Evolutionary conservation across 2,329 filamentous ascomycete species (phyloP), one percentile per base, ranked within the genome.

Genomic region (Sclerotinia trifoliorum): DNA sequence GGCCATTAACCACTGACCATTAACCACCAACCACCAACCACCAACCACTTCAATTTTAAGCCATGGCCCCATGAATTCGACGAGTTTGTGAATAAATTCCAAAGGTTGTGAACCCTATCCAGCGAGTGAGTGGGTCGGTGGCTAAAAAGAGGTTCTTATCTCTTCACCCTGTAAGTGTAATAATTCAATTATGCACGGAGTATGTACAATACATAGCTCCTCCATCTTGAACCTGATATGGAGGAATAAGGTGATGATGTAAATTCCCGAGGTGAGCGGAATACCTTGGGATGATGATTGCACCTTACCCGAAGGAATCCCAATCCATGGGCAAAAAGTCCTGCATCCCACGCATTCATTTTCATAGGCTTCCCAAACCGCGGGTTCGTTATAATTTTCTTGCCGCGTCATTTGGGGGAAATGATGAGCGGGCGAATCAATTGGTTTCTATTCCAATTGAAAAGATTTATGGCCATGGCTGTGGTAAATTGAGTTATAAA

Each of bases 61-160:
- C 44, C 44, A 42, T 42, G 39, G 39, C 35, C 35, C 39, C 39
- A n/a, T 61, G 6, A 48, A 48, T 42, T 35, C 13, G 57, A 60
- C n/a, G 3, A 57, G 24, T n/a, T 26, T 39, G 5, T 42, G 6
- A 39, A 39, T 39, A 39, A 39, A 39, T 39, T 39, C 0, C 13
- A n/a, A 55, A 35, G 10, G 29, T 48, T 61, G 6, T 35, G 35
- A 48, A 63, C 17, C 29, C 29, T 44, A 42, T 42, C 39, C 39
- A 44, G 56, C 39, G 51, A 57, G 63, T 57, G 42, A 57, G 63
- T 46, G 52, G 63, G 63, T 48, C 52, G 13, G 63, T 48, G 63
- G 63, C 63, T 65, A 52, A 65, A 58, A 32, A 56, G 39, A 42
- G 26, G 24, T 65, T 64, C 63, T 65, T 65, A 65, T 65, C 63